Evolutionary conservation across 768 basidiomycete species (phyloP).

Genomic region (Rossbeevera mucosa): DNA sequence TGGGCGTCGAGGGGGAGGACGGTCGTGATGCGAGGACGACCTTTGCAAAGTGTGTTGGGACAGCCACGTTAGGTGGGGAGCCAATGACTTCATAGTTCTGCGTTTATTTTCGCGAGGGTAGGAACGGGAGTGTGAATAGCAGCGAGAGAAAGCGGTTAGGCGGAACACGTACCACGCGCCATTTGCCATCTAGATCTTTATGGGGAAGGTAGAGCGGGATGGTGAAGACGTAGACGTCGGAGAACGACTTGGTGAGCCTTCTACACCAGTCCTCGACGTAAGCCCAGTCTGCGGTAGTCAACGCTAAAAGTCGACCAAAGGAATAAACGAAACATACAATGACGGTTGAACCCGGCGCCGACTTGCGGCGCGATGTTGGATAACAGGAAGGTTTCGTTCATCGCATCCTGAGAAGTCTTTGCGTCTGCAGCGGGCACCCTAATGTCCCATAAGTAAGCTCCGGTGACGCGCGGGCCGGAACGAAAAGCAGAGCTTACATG

Average conservation of each 20-base stretch:
- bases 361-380: constrained; percentile 99
- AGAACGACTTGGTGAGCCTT: constrained; percentile 76
- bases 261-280: constrained; percentile 96
- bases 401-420: constrained; percentile 84
- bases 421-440: constrained; percentile 98
- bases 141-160: neutral
- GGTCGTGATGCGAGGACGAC: constrained; percentile 80
- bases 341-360: constrained; percentile 94
- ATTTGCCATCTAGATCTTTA: constrained; percentile 85
- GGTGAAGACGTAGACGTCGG: constrained; percentile 97
- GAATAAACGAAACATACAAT: constrained; percentile 52
- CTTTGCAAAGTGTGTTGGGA: constrained; percentile 98
- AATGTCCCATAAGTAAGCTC: neutral
- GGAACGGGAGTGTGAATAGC: neutral
- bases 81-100: constrained; percentile 98
- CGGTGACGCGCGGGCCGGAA: neutral
- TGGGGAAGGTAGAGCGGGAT: constrained; percentile 94
- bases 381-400: constrained; percentile 94
- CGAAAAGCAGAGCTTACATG: constrained; percentile 58
- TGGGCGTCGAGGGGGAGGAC: constrained; percentile 64
- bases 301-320: neutral
- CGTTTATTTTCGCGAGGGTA: neutral
- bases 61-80: constrained; percentile 79
- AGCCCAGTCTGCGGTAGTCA: constrained; percentile 72
- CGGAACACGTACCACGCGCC: constrained; percentile 73